Conservation (phyloP, 1,284 basidiomycete species). For the Porogramme epimiltina region DNA sequence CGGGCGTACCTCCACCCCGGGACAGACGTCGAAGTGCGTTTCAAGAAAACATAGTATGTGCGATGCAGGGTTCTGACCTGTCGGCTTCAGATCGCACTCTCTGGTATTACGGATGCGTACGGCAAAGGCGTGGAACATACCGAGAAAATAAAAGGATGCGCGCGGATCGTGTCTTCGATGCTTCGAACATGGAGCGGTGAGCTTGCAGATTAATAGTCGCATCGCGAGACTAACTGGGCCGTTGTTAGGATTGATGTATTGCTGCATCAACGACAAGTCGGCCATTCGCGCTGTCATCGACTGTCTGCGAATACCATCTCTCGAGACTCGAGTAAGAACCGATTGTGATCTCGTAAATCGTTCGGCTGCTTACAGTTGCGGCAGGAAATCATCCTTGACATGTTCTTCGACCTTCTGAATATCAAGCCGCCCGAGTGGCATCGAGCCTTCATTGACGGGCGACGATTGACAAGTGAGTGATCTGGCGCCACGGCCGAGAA, state of each 20-base stretch:
- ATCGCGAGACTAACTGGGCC: background rate
- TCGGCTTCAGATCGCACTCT: slow-evolving; percentile 69
- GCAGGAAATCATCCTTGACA: slow-evolving; percentile 89
- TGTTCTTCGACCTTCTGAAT: slow-evolving; percentile 93
- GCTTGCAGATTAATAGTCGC: slow-evolving; percentile 28
- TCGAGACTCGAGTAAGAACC: slow-evolving; percentile 75
- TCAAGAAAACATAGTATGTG: background rate
- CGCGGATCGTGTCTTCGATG: slow-evolving; percentile 82
- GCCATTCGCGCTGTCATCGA: slow-evolving; percentile 87
- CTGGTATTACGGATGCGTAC: slow-evolving; percentile 89
- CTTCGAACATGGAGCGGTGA: slow-evolving; percentile 92
- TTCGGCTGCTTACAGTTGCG: background rate
- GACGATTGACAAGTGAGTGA: slow-evolving; percentile 78
- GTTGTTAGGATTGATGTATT: slow-evolving; percentile 82
- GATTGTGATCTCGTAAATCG: slow-evolving; percentile 3
- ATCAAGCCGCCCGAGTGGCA: slow-evolving; percentile 92
- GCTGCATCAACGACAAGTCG: slow-evolving; percentile 87
- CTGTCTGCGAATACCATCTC: slow-evolving; percentile 85
- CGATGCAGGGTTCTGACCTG: too few relatives aligned
- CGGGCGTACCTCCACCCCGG: slow-evolving; percentile 82
- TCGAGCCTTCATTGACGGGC: slow-evolving; percentile 86
- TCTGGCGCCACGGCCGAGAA: background rate
- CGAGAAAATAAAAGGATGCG: slow-evolving; percentile 77
- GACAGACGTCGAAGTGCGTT: slow-evolving; percentile 84
- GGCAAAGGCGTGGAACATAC: slow-evolving; percentile 78